phyloP scores from a whole-genome alignment of 306 rosid genomes.

The Cyamopsis tetragonoloba region DNA sequence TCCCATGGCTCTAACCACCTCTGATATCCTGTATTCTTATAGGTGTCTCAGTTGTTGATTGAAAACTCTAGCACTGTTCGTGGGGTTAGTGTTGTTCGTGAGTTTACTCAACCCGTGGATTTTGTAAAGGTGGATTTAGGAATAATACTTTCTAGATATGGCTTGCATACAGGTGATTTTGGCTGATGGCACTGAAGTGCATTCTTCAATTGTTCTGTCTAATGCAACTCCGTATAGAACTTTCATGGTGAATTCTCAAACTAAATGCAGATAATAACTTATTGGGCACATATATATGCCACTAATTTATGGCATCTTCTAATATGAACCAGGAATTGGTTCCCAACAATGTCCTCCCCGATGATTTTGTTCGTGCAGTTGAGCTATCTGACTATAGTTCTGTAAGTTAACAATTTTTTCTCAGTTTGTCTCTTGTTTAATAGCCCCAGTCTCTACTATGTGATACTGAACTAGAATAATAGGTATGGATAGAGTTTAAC shows the following conservation, averaged over 20 bases:
- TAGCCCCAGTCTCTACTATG: not conserved
- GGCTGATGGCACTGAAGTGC: constrained; percentile 77
- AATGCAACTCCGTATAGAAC: constrained; percentile 92
- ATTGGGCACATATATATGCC: constrained; percentile 12
- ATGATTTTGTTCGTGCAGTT: constrained; percentile 60
- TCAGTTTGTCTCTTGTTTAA: not conserved
- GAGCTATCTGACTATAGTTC: constrained; percentile 82
- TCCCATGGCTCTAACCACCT: not conserved
- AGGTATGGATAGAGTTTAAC: not conserved
- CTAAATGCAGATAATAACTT: constrained; percentile 1
- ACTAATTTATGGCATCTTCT: constrained; percentile 26
- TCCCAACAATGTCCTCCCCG: constrained; percentile 65
- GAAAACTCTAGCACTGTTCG: constrained; percentile 57
- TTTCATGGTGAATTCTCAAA: constrained; percentile 57
- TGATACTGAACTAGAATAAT: not conserved
- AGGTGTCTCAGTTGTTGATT: constrained; percentile 75
- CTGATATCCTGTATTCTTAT: constrained; percentile 9
- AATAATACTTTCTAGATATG: constrained; percentile 24
- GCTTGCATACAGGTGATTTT: constrained; percentile 56
- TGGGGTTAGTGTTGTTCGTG: constrained; percentile 71
- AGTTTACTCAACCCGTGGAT: constrained; percentile 36
- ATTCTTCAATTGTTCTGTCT: constrained; percentile 73
- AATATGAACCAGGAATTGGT: constrained; percentile 62
- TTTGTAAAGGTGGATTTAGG: constrained; percentile 20
- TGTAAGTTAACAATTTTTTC: constrained; percentile 46